Evolutionary conservation across 2,329 filamentous ascomycete genomes (phyloP), one percentile per base, ranked within the genome.

Genomic region (Teratosphaeria destructans): DNA sequence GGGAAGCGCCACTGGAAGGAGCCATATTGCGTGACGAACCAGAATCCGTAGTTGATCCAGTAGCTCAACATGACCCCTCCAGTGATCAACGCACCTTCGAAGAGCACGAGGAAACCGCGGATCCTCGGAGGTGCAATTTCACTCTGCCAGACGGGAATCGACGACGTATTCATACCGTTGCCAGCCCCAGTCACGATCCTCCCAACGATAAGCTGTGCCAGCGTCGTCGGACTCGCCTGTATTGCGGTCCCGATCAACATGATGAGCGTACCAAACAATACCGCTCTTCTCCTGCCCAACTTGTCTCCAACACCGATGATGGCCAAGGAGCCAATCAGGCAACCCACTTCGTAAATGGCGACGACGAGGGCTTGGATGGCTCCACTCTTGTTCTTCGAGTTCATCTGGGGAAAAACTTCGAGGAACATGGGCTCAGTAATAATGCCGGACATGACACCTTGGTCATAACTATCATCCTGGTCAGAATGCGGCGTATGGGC

Each of bases 61-160:
- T 77, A 76, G 55, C 70, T 72, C n/a, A 77, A 59, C 65, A 74
- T 73, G 32, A 77, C 69, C 52, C 76, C 75, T 35, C 52, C 52
- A 23, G 29, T 53, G 16, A 32, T 32, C 23, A 53, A 53, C 14
- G 23, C 23, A 14, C 52, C 52, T 23, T 53, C 52, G 23, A 53
- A 32, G 23, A 53, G 29, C 4, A 53, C 52, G 52, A 53, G 52
- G 12, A 26, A 32, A 16, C n/a, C n/a, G 19, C 52, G 52, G 23
- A 26, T 27, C 12, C 19, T 32, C 5, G 52, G 23, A 26, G 23
- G 23, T 12, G 52, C 52, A 3, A 26, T 27, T 23, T 53, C 52
- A 32, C 23, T 27, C 23, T 27, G 23, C 52, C 52, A 53, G 29
- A 53, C 52, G 1, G 52, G 52, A 6, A 53, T 32, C 2, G 52